Conservation (phyloP, 768 basidiomycete species). For the Leucosporidium yakuticum region DNA sequence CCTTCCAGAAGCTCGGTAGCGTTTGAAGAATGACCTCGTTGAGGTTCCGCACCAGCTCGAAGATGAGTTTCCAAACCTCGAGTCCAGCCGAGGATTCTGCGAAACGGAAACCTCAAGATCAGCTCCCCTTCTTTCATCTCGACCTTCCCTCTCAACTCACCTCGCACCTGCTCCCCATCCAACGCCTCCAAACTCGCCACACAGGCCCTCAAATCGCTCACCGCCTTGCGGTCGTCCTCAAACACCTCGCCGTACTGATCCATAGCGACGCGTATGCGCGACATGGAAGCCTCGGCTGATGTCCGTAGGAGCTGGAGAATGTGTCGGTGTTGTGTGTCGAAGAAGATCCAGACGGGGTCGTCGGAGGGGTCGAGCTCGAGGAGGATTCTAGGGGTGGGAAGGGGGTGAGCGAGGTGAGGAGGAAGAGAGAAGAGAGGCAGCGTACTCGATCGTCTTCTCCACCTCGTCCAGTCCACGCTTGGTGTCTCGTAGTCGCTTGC, state of each 20-base stretch:
- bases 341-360: constrained; percentile 91
- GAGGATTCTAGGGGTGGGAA: constrained; percentile 57
- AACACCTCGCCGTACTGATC: constrained; percentile 24
- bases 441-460: constrained; percentile 92
- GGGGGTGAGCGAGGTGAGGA: neutral
- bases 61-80: constrained; percentile 73
- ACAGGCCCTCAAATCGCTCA: constrained; percentile 20
- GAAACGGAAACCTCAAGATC: neutral
- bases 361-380: constrained; percentile 77
- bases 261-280: constrained; percentile 21
- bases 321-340: constrained; percentile 84
- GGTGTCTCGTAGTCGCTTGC: constrained; percentile 73
- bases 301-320: constrained; percentile 54
- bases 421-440: constrained; percentile 8
- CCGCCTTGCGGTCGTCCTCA: constrained; percentile 18
- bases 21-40: constrained; percentile 78
- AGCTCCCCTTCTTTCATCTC: neutral
- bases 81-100: constrained; percentile 61
- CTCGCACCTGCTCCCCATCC: constrained; percentile 24
- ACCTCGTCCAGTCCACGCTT: constrained; percentile 80
- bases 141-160: constrained; percentile 3
- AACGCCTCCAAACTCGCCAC: constrained; percentile 17
- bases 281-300: constrained; percentile 18
- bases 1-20: constrained; percentile 89
- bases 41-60: constrained; percentile 73